Percentiles rank a stretch among this genome's conserved stretches.
Conservation (phyloP, 208 protist genomes). For the Herpetomonas tarakana region DNA sequence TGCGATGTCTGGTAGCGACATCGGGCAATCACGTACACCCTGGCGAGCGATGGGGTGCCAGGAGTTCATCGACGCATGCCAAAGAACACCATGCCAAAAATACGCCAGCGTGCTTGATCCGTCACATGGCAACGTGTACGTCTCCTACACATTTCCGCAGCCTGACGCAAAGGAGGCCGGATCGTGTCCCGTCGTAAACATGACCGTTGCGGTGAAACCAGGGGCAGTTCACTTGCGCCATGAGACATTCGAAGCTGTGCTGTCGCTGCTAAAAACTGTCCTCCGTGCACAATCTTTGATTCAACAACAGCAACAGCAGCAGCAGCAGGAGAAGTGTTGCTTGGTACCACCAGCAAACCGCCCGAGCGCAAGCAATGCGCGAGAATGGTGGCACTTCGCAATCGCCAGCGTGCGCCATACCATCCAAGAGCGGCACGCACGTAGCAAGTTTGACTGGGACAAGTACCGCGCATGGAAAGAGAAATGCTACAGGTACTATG, state of each 20-base stretch:
- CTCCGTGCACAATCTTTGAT: no score
- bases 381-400: conserved; percentile 35
- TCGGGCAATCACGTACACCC: no score
- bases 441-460: conserved; percentile 21
- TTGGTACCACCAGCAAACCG: no score
- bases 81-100: neutral
- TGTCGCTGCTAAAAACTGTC: neutral
- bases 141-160: neutral
- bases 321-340: no score
- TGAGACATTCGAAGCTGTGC: neutral
- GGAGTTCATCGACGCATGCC: neutral
- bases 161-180: neutral
- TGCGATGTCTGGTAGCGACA: no score
- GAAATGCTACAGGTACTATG: conserved; percentile 12
- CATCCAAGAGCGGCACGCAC: conserved; percentile 6
- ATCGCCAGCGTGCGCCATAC: conserved; percentile 10
- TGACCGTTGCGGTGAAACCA: neutral
- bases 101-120: neutral
- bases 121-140: neutral
- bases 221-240: neutral
- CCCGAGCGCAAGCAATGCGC: no score
- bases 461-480: conserved; percentile 14
- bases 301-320: no score
- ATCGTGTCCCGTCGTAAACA: neutral
- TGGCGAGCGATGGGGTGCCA: no score